Evolutionary conservation across 2,329 filamentous ascomycete species (phyloP), one percentile per base, ranked within the genome.

Genomic region (Akanthomyces uredinophilus): DNA sequence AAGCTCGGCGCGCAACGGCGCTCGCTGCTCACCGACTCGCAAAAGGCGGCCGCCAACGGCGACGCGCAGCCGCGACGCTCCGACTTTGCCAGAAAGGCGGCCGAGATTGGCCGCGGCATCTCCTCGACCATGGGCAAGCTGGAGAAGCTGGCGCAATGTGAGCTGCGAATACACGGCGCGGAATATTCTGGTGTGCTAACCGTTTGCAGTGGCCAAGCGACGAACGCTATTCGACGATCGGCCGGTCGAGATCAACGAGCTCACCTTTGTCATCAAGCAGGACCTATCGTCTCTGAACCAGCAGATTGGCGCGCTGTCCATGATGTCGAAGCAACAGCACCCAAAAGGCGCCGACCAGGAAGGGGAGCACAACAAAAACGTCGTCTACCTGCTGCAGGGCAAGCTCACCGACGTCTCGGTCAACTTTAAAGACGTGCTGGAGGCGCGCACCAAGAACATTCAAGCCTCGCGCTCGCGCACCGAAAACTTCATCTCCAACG

Each of bases 221-320:
- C 96, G 96, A 77, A 96, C 95, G 11, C 87, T 99, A 49, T 99
- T 99, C 74, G 95, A 99, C 75, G 95, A 99, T 78, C 87, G 91
- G 73, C 92, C 95, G 0, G 91, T 97, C 61, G 95, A 99, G 77
- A 97, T 98, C 74, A 95, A 95, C 74, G 92, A 98, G 76, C 86
- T 97, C 74, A 97, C 93, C 8, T 97, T 93, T 71, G 90, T 98
- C 72, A 97, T 98, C 81, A 98, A 98, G 79, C 94, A 98, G 80
- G 94, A 98, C 71, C 85, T 98, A 58, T 91, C 92, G 1, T 87
- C 81, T 11, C 74, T 86, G 24, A 98, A 97, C 76, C 87, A 92
- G 67, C 90, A 96, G 72, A 98, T 98, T 69, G 89, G 90, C 51
- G 81, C 83, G 11, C 81, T 99, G n/a, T 91, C 96, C 72, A 78